Evolutionary conservation across 2,329 filamentous ascomycete species (phyloP).

Genomic region (Fusarium pseudoanthophilum): DNA sequence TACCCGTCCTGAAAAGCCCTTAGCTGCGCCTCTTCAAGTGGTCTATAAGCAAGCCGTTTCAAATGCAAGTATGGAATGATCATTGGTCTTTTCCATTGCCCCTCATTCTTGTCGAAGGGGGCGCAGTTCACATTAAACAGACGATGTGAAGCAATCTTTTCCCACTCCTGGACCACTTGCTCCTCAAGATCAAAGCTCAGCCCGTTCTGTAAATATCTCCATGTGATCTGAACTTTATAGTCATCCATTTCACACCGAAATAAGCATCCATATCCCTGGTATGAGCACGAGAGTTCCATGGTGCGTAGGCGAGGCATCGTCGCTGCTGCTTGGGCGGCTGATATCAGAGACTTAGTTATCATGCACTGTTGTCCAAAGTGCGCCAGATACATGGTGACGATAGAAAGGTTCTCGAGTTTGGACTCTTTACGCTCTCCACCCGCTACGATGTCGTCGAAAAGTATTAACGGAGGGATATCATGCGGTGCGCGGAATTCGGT

Average conservation of each 20-base stretch:
- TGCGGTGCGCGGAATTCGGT: neutral
- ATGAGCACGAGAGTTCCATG: constrained; percentile 19
- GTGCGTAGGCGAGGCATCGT: constrained; percentile 2
- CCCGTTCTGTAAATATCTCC: neutral
- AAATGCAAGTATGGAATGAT: neutral
- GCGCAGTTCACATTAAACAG: neutral
- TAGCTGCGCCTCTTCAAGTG: neutral
- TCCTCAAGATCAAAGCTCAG: neutral
- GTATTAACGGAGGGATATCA: rapidly evolving
- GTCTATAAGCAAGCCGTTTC: neutral
- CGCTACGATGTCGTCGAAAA: neutral
- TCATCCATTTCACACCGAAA: constrained; percentile 17
- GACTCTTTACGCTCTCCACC: neutral
- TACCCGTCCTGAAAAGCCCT: rapidly evolving
- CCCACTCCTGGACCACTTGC: neutral
- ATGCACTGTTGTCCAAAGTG: rapidly evolving
- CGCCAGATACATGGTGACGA: neutral
- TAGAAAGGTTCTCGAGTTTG: constrained; percentile 3
- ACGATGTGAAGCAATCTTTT: neutral
- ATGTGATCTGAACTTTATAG: constrained; percentile 3
- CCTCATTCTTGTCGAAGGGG: neutral
- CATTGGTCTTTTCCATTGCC: neutral
- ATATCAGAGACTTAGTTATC: neutral
- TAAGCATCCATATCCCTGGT: neutral
- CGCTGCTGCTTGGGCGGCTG: neutral